Conservation (phyloP, 345 rosid genomes). For the Ceriops zippeliana region DNA sequence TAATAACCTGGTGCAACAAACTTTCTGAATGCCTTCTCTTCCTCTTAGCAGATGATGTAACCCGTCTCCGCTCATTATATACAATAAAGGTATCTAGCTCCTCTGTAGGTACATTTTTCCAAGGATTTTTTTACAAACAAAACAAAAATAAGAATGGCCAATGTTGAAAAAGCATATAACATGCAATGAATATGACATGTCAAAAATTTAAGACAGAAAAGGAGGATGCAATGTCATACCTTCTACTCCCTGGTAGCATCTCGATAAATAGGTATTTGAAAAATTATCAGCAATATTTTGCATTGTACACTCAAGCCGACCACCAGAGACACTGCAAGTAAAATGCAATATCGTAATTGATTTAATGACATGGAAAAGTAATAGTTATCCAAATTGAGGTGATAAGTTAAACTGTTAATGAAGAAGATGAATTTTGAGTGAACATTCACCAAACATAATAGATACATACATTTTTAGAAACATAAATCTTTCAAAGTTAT, state of each 20-base stretch:
- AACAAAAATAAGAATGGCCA: neutral
- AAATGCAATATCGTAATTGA: constrained; percentile 13
- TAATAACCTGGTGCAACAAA: constrained; percentile 78
- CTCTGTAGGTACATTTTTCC: constrained; percentile 35
- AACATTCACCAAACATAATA: too few species aligned
- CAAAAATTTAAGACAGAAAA: constrained; percentile 3
- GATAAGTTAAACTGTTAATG: too few species aligned
- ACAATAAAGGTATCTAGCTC: constrained; percentile 79
- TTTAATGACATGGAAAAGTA: neutral
- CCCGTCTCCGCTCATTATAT: constrained; percentile 77
- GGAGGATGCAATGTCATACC: constrained; percentile 38
- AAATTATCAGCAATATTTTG: constrained; percentile 93
- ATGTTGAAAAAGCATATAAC: neutral
- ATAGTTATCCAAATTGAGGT: neutral
- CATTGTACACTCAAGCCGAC: constrained; percentile 97
- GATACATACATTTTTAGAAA: neutral
- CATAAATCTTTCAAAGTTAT: neutral
- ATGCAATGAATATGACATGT: constrained; percentile 8
- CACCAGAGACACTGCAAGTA: constrained; percentile 64
- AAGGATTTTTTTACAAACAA: constrained; percentile 8
- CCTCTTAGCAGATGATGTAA: constrained; percentile 93
- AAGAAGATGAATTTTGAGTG: neutral
- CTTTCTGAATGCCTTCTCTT: constrained; percentile 57
- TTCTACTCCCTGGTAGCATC: constrained; percentile 59
- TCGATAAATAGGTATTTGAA: constrained; percentile 55